A percentile compares a stretch with the other conserved stretches of the same genome.
Conservation (phyloP, 2,329 filamentous ascomycete genomes). For the Fusarium xyrophilum region DNA sequence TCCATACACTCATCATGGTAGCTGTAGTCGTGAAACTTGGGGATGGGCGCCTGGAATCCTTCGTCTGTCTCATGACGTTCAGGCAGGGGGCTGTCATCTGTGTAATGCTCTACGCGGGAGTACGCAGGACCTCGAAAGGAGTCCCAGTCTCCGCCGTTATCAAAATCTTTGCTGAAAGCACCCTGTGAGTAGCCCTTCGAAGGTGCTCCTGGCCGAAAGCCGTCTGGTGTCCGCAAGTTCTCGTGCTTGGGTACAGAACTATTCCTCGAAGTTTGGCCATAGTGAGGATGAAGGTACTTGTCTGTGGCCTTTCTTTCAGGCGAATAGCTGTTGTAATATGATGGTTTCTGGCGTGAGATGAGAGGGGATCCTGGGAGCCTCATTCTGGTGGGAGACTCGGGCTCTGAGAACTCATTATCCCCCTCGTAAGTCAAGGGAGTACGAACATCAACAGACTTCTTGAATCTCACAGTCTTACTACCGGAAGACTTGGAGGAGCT, state of each 20-base stretch:
- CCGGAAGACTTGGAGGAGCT: slow-evolving; percentile 35
- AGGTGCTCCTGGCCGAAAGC: slow-evolving; percentile 5
- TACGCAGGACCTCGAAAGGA: slow-evolving; percentile 8
- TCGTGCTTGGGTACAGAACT: not conserved
- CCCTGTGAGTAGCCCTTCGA: slow-evolving; percentile 34
- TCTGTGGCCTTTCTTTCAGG: not conserved
- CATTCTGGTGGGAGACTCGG: slow-evolving; percentile 1
- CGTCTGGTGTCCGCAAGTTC: slow-evolving; percentile 10
- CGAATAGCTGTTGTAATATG: not conserved
- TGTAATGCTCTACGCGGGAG: not conserved
- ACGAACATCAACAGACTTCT: slow-evolving; percentile 30
- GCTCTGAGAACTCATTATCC: slow-evolving; percentile 21
- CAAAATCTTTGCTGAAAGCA: slow-evolving; percentile 37
- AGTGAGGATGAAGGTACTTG: slow-evolving; percentile 17
- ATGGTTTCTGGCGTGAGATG: slow-evolving; percentile 10
- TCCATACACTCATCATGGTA: slow-evolving; percentile 7
- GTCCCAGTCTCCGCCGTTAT: slow-evolving; percentile 9
- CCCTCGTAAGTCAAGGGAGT: slow-evolving; percentile 11
- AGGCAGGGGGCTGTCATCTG: not conserved
- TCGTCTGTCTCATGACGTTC: slow-evolving; percentile 2
- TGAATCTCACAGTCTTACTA: slow-evolving; percentile 42
- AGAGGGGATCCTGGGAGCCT: slow-evolving; percentile 25
- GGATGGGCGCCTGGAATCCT: not conserved
- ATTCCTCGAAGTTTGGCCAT: not conserved
- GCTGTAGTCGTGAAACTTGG: not conserved